Evolutionary conservation across 345 rosid species (phyloP).

Genomic region (Eucalyptus curtisii): DNA sequence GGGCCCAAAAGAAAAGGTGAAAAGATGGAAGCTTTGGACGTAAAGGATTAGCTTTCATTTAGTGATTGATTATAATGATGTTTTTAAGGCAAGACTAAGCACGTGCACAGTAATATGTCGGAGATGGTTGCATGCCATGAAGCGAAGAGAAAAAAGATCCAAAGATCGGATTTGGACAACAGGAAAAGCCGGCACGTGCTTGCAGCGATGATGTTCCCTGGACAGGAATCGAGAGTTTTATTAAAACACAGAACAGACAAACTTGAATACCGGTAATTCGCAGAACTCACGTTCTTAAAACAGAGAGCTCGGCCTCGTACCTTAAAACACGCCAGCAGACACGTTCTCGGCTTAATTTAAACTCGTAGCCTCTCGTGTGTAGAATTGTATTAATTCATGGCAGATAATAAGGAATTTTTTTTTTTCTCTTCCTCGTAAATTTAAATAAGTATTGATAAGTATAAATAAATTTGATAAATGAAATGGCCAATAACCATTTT

Average conservation of each 20-base stretch:
- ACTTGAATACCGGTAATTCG: background rate
- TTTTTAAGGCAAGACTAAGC: too few relatives aligned
- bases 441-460: background rate
- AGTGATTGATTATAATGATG: too few relatives aligned
- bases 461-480: background rate
- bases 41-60: too few relatives aligned
- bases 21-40: too few relatives aligned
- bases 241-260: background rate
- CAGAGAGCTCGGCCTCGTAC: background rate
- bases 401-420: background rate
- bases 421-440: background rate
- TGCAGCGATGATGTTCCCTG: background rate
- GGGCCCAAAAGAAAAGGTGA: too few relatives aligned
- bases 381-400: background rate
- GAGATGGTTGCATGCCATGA: too few relatives aligned
- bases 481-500: background rate
- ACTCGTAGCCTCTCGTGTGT: background rate
- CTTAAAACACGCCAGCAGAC: background rate
- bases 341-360: background rate
- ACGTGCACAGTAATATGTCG: too few relatives aligned
- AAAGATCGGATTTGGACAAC: background rate
- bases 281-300: background rate
- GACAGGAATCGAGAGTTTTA: background rate
- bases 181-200: background rate
- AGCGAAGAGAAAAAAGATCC: too few relatives aligned